Percentiles rank a stretch among this genome's conserved stretches.
These are phyloP conservation scores for Persicaria tinctoria DNA, from an alignment of 148 eudicot species.

Conservation along the genomic window DNA sequence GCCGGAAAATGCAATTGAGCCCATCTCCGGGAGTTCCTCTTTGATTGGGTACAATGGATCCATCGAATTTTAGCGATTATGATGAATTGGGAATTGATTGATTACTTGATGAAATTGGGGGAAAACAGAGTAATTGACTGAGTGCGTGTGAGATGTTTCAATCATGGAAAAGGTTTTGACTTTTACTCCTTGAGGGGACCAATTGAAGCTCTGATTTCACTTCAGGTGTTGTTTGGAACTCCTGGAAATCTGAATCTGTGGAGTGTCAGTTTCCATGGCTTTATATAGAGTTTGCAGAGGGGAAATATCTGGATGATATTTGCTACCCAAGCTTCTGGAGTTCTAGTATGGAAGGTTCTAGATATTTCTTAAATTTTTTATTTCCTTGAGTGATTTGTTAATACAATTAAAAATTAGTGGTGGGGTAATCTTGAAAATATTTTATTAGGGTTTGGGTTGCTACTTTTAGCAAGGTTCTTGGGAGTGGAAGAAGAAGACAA, in stretches of 20 bases:
- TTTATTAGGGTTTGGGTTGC: not conserved
- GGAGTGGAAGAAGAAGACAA: not conserved
- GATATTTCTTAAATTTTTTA: not conserved
- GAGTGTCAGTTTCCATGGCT: not conserved
- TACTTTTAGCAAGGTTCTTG: not conserved
- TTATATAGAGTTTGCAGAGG: not conserved
- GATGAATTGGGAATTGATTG: no score
- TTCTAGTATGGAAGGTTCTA: conserved; percentile 7
- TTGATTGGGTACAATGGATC: conserved; percentile 43
- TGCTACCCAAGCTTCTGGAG: conserved; percentile 3
- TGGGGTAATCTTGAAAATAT: not conserved
- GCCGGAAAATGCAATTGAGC: conserved; percentile 23
- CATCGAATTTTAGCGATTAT: conserved; percentile 20
- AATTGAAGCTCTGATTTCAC: no score
- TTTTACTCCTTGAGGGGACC: no score
- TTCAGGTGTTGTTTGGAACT: not conserved
- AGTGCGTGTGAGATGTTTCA: not conserved
- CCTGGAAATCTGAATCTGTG: not conserved
- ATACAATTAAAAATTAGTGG: not conserved
- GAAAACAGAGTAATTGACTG: not conserved
- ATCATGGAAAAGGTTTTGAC: not conserved
- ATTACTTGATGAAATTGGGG: not conserved
- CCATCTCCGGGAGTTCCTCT: conserved; percentile 37
- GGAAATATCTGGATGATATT: not conserved
- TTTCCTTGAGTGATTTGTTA: not conserved